Base-by-base conservation (phyloP, 139 green algal genomes). In the Chlamydomonas asymmetrica region DNA sequence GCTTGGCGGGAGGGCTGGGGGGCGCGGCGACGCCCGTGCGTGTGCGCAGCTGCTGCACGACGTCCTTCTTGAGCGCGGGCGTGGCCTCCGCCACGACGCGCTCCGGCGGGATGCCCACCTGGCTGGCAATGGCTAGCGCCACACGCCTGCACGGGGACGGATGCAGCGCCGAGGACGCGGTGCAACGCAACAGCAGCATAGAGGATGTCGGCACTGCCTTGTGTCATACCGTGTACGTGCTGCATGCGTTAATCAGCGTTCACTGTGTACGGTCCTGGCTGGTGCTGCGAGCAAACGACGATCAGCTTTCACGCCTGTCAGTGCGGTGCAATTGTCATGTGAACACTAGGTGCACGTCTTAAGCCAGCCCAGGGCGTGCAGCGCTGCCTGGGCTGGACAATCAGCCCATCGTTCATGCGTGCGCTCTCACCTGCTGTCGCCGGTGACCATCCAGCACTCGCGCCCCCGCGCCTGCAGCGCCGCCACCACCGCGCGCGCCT, bases 371-470 rank as follows among this genome's bases (percentile, higher is more conserved):
- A 66, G 25, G 60, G 25, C 29, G 31, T n/a, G 34, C 35, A 71
- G 63, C 29, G 52, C 13, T 54, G 27, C 34, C 35, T 5, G n/a
- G n/a, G n/a, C n/a, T n/a, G n/a, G n/a, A n/a, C n/a, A n/a, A 37
- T 50, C 4, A 16, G 32, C 16, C 37, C 10, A n/a, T 43, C 22
- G 27, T 34, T 22, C 39, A 67, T 3, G 34, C 69, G 56, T 25
- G 25, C 52, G 27, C 52, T 9, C 94, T 34, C 82, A 74, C 82
- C 88, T 89, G 79, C 93, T 96, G 84, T 98, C 94, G 0, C 94
- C 94, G 0, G 94, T 98, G 31, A 97, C 80, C 84, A 97, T 88
- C 75, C 88, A 88, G 54, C 78, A 75, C 41, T 74, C 57, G 63
- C 80, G 66, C 20, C 84, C 84, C 66, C 73, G 72, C 34, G 76